Percentiles rank a stretch among this genome's conserved stretches.
Evolutionary conservation across 169 alveolate species (phyloP).

Genomic region (Amoebophrya sp.): DNA sequence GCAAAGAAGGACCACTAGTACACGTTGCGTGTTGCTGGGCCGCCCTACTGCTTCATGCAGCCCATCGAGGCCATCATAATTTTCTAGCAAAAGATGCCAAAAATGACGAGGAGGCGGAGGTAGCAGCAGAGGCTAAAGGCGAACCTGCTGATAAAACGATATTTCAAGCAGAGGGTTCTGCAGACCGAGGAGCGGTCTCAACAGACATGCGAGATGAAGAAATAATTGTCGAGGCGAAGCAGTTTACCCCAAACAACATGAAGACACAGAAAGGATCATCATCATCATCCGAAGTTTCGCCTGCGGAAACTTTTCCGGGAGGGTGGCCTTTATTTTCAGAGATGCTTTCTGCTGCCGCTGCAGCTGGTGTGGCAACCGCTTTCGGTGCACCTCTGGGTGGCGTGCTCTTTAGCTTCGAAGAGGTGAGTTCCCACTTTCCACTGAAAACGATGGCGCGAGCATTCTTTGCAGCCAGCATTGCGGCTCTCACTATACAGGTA

Average conservation of each 20-base stretch:
- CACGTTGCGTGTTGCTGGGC: slow-evolving; percentile 59
- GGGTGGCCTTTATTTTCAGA: slow-evolving; percentile 50
- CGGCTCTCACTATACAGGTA: slow-evolving; percentile 45
- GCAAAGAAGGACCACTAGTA: slow-evolving; percentile 72
- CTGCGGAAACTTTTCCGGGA: slow-evolving; percentile 36
- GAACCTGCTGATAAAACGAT: not conserved
- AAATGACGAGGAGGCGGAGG: slow-evolving; percentile 5
- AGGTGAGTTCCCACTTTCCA: slow-evolving; percentile 52
- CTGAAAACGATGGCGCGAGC: slow-evolving; percentile 53
- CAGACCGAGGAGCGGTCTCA: slow-evolving; percentile 26
- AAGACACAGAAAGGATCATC: not conserved
- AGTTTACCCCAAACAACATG: not conserved
- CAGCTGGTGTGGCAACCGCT: slow-evolving; percentile 61
- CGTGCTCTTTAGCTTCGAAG: slow-evolving; percentile 60
- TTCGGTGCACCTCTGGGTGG: slow-evolving; percentile 69
- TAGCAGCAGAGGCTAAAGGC: not conserved
- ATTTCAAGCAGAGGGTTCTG: not conserved
- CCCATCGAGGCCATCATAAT: not conserved
- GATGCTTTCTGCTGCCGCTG: slow-evolving; percentile 56
- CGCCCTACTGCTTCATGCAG: slow-evolving; percentile 25
- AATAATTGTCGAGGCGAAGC: not conserved
- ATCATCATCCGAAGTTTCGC: not conserved
- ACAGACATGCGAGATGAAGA: slow-evolving; percentile 31
- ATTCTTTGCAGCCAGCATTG: slow-evolving; percentile 53
- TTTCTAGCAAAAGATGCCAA: not conserved